These are phyloP conservation scores for Phialocephala subalpina DNA, from an alignment of 2,329 filamentous ascomycete species.

Conservation along the genomic window DNA sequence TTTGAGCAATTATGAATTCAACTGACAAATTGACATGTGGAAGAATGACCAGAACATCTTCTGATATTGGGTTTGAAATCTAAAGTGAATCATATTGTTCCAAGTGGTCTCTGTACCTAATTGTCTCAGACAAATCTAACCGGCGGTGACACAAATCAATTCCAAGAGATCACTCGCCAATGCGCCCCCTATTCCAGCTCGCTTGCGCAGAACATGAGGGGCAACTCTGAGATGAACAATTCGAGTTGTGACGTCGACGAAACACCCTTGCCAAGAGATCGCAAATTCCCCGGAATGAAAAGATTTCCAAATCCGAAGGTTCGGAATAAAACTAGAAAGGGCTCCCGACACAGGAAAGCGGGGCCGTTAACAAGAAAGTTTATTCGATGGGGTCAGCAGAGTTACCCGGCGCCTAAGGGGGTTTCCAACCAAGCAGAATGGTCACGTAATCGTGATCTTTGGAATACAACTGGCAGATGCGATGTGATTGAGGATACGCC, in stretches of 20 bases:
- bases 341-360: background rate
- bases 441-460: background rate
- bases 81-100: background rate
- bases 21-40: background rate
- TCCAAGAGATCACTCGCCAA: background rate
- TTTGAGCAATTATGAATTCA: constrained; percentile 1
- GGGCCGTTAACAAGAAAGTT: constrained; percentile 11
- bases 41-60: background rate
- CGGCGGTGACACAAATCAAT: background rate
- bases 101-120: background rate
- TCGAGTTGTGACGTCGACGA: constrained; percentile 1
- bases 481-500: background rate
- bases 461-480: background rate
- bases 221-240: background rate
- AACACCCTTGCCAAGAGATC: background rate
- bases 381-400: constrained; percentile 11
- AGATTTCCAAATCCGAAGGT: background rate
- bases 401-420: background rate
- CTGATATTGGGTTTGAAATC: background rate
- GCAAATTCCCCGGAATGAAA: background rate
- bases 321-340: background rate
- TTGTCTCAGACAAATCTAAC: background rate
- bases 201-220: background rate
- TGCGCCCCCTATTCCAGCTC: constrained; percentile 6
- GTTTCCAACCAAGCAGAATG: background rate